These are phyloP conservation scores for Clavispora carvajalis DNA, from an alignment of 805 yeast genomes.

Conservation along the genomic window DNA sequence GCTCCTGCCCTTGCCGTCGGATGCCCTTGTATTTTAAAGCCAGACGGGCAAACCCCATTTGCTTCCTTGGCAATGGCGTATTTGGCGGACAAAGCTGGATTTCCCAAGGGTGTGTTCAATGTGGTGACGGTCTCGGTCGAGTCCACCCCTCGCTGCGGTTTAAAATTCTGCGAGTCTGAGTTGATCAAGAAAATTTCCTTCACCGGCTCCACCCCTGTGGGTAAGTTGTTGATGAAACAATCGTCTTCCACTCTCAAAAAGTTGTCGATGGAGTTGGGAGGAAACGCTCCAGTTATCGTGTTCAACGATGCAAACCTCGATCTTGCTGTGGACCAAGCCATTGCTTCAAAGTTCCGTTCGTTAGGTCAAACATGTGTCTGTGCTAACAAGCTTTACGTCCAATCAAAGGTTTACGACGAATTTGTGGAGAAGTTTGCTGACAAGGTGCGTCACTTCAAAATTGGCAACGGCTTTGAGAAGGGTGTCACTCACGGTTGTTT, in stretches of 20 bases:
- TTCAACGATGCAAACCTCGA: slow-evolving; percentile 70
- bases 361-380: slow-evolving; percentile 82
- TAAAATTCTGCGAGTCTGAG: slow-evolving; percentile 47
- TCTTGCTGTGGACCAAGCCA: slow-evolving; percentile 59
- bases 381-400: slow-evolving; percentile 68
- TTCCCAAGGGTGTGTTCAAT: slow-evolving; percentile 55
- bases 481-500: slow-evolving; percentile 53
- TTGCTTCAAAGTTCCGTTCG: slow-evolving; percentile 66
- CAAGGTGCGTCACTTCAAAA: slow-evolving; percentile 35
- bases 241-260: slow-evolving; percentile 61
- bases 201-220: slow-evolving; percentile 75
- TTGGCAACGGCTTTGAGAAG: slow-evolving; percentile 53
- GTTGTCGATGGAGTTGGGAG: slow-evolving; percentile 70
- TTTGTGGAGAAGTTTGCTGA: slow-evolving; percentile 47
- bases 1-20: slow-evolving; percentile 67
- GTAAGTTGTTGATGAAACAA: slow-evolving; percentile 61
- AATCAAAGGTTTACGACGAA: slow-evolving; percentile 57
- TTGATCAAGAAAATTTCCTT: slow-evolving; percentile 63
- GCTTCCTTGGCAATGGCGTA: slow-evolving; percentile 54
- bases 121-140: slow-evolving; percentile 43
- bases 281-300: slow-evolving; percentile 74
- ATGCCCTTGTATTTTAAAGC: slow-evolving; percentile 56
- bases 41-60: slow-evolving; percentile 58
- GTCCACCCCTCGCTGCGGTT: slow-evolving; percentile 49
- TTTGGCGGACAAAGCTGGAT: slow-evolving; percentile 54